phyloP scores from a whole-genome alignment of 106 monocot species.

The Iris macrosiphon region DNA sequence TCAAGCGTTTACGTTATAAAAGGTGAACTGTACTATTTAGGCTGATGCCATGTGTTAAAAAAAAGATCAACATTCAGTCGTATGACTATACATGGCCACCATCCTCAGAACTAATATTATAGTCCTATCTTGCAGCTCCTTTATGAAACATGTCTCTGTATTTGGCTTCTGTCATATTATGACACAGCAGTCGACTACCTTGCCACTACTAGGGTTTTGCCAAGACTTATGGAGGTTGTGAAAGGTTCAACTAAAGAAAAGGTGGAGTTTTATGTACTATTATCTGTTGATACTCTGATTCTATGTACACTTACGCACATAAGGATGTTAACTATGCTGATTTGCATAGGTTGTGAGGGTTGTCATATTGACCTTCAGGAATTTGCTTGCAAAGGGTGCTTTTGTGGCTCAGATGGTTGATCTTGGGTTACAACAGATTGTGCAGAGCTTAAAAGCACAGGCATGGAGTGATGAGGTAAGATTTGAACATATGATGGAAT shows the following conservation, averaged over 20 bases:
- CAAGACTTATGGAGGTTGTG: slow-evolving; percentile 81
- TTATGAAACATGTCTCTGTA: slow-evolving; percentile 93
- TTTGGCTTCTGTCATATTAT: slow-evolving; percentile 96
- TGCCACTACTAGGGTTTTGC: slow-evolving; percentile 65
- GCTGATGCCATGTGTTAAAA: too few relatives aligned
- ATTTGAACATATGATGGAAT: not conserved
- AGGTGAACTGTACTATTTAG: not conserved
- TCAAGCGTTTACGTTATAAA: not conserved
- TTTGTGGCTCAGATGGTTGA: slow-evolving; percentile 97
- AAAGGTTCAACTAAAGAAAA: slow-evolving; percentile 98
- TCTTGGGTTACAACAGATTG: slow-evolving; percentile 86
- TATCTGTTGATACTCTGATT: not conserved
- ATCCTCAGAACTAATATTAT: not conserved
- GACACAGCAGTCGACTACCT: slow-evolving; percentile 87
- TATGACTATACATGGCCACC: too few relatives aligned
- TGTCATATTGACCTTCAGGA: slow-evolving; percentile 74
- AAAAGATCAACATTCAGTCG: too few relatives aligned
- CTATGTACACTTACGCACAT: not conserved
- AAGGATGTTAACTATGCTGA: not conserved
- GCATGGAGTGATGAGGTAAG: slow-evolving; percentile 99
- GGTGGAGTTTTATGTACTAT: slow-evolving; percentile 22
- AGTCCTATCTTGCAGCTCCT: slow-evolving; percentile 63
- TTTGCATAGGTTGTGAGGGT: slow-evolving; percentile 86
- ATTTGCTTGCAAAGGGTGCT: slow-evolving; percentile 67
- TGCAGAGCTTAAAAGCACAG: slow-evolving; percentile 80